A percentile compares a stretch with the other conserved stretches of the same genome.
These are phyloP conservation scores for Syzygium syzygioides DNA, from an alignment of 441 rosid genomes.

Conservation along the genomic window DNA sequence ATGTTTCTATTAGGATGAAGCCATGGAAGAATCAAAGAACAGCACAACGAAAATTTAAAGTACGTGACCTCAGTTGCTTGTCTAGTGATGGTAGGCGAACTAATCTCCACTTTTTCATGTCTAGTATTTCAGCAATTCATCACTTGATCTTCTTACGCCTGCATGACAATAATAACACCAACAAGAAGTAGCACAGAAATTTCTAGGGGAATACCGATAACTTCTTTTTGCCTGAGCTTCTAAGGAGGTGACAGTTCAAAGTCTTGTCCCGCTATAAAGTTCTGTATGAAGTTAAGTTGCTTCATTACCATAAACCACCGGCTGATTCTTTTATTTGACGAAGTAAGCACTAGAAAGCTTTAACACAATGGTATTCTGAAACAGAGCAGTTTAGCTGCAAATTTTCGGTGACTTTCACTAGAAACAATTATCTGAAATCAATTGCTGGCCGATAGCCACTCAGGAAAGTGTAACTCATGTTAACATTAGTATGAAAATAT, in stretches of 20 bases:
- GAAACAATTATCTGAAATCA: not conserved
- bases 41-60: not conserved
- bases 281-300: too few relatives aligned
- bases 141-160: not conserved
- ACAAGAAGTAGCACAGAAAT: not conserved
- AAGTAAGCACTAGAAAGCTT: not conserved
- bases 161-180: not conserved
- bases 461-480: too few relatives aligned
- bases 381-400: not conserved
- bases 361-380: not conserved
- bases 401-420: not conserved
- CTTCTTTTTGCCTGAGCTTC: too few relatives aligned
- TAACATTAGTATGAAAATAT: too few relatives aligned
- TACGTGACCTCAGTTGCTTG: not conserved
- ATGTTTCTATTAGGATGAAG: too few relatives aligned
- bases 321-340: not conserved
- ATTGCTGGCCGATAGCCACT: not conserved
- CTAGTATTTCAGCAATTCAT: not conserved
- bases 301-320: too few relatives aligned
- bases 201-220: too few relatives aligned
- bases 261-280: too few relatives aligned
- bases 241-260: too few relatives aligned
- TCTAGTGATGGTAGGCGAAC: not conserved
- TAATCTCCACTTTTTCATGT: not conserved
- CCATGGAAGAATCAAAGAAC: too few relatives aligned